Conservation (phyloP, 2,329 filamentous ascomycete species). For the Colletotrichum sp. region DNA sequence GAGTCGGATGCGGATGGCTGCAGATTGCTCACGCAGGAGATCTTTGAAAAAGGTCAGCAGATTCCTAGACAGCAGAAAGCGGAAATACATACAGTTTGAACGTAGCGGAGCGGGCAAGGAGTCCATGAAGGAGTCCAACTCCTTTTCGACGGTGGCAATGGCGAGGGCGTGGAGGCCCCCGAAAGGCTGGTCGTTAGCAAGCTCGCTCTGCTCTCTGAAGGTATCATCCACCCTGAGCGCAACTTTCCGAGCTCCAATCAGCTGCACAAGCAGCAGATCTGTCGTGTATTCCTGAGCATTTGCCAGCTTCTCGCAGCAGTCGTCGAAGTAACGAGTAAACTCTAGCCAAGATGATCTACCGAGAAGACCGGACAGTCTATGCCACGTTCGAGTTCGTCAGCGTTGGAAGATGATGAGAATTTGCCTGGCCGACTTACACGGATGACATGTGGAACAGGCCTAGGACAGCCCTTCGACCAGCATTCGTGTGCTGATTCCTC, state of each 20-base stretch:
- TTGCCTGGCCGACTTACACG: too few relatives aligned
- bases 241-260: fast-evolving
- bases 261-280: background rate
- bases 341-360: background rate
- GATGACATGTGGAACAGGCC: too few relatives aligned
- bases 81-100: too few relatives aligned
- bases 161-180: background rate
- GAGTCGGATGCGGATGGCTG: background rate
- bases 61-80: too few relatives aligned
- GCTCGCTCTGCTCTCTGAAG: fast-evolving
- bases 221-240: fast-evolving
- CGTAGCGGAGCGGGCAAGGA: background rate
- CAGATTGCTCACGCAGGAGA: background rate
- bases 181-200: background rate
- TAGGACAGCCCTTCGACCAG: too few relatives aligned
- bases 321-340: background rate
- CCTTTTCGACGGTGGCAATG: background rate
- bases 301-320: background rate
- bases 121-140: background rate
- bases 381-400: too few relatives aligned
- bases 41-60: too few relatives aligned
- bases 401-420: too few relatives aligned
- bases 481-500: too few relatives aligned
- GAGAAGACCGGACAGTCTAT: background rate
- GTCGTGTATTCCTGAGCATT: background rate